Base-by-base conservation (phyloP, 1,139 yeast genomes). In the Tardiomyces blankii region DNA sequence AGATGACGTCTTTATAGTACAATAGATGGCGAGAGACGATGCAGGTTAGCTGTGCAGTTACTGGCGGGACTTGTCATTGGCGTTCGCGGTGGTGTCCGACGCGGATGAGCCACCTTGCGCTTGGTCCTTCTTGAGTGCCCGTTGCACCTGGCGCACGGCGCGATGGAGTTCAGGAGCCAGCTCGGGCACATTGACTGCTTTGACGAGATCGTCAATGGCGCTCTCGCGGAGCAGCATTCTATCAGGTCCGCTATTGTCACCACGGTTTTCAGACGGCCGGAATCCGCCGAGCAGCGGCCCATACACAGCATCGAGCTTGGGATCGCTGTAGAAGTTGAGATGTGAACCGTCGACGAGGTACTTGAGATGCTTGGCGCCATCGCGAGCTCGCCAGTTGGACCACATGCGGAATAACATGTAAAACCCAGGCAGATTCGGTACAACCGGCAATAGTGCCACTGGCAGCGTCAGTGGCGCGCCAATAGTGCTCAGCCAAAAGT, bases 401-500 rank as follows among this genome's bases (percentile, higher is more conserved):
- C 87, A 91, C 18, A 84, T 72, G 52, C 98, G 72, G 63, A 83
- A 91, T 5, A 84, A 71, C 41, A 89, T 64, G 59, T 88, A 91
- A 56, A 91, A 82, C 0, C 96, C 96, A 0, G 98, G 98, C n/a
- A 91, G 76, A 55, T 91, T 91, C 18, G 98, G 98, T 1, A 89
- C 62, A n/a, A 89, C 72, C 0, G 98, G 98, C 0, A 91, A 59
- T 42, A 88, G 59, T 0, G 87, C 88, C 46, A 88, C 64, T 1
- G 98, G 98, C 7, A 87, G 59, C 0, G 94, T 78, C 41, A 89
- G 53, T 1, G 97, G 97, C 2, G 91, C 65, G 2, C 81, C 80
- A 28, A 82, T 54, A 0, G 77, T 73, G 54, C 86, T 79, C 39
- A 69, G 54, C 16, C 71, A 42, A 53, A 75, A 63, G 49, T 67